Evolutionary conservation across 2,329 filamentous ascomycete genomes (phyloP).

Genomic region (Trichophyton mentagrophytes): DNA sequence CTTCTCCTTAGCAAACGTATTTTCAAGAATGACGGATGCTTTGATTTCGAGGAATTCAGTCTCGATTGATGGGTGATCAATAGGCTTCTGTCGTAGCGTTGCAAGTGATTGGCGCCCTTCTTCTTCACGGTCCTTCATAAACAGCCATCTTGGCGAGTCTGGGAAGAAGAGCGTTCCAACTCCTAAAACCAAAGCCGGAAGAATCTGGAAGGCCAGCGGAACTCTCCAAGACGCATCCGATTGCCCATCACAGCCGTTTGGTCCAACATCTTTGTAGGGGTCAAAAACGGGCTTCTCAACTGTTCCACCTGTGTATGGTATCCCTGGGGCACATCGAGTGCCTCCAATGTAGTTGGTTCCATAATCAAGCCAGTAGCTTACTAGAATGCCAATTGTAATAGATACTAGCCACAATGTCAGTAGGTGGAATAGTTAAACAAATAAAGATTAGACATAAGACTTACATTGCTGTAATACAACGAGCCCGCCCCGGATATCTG

Average conservation of each 20-base stretch:
- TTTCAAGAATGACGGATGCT: constrained; percentile 31
- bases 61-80: constrained; percentile 34
- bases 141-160: constrained; percentile 45
- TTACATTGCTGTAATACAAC: constrained; percentile 29
- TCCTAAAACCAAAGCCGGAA: constrained; percentile 28
- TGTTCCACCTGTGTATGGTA: constrained; percentile 37
- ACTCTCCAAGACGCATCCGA: constrained; percentile 38
- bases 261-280: constrained; percentile 31
- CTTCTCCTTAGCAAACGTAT: constrained; percentile 21
- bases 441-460: not conserved
- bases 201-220: constrained; percentile 37
- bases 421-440: not conserved
- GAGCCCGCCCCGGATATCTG: constrained; percentile 27
- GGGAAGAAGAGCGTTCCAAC: constrained; percentile 39
- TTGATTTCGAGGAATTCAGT: constrained; percentile 41
- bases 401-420: constrained; percentile 24
- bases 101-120: constrained; percentile 37
- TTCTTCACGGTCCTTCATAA: constrained; percentile 36
- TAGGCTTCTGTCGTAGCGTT: constrained; percentile 37
- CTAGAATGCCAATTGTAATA: constrained; percentile 27
- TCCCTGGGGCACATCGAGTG: constrained; percentile 36
- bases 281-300: constrained; percentile 27
- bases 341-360: constrained; percentile 35
- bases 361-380: constrained; percentile 33
- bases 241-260: constrained; percentile 37